These are phyloP conservation scores for Venturia effusa DNA, from an alignment of 2,329 filamentous ascomycete genomes.

Conservation along the genomic window DNA sequence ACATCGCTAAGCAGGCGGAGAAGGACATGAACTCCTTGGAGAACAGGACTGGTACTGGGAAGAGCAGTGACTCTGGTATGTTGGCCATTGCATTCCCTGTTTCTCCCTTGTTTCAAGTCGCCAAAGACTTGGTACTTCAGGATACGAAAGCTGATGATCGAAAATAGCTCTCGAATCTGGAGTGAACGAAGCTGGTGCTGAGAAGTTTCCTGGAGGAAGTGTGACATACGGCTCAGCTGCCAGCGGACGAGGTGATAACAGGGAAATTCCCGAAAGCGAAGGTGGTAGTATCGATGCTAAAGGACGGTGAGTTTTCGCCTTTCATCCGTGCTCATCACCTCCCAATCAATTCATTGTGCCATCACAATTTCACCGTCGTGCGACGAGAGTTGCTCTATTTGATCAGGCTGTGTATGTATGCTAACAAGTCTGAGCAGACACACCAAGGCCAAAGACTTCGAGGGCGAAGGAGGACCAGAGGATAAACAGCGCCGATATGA, in stretches of 20 bases:
- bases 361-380: too few relatives aligned
- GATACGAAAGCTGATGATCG: not conserved
- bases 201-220: slow-evolving; percentile 34
- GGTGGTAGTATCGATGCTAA: slow-evolving; percentile 33
- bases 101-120: not conserved
- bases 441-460: slow-evolving; percentile 38
- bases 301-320: slow-evolving; percentile 23
- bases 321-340: too few relatives aligned
- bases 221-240: slow-evolving; percentile 34
- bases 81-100: too few relatives aligned
- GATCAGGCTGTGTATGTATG: not conserved
- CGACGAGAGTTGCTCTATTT: too few relatives aligned
- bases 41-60: slow-evolving; percentile 27
- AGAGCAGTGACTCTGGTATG: slow-evolving; percentile 28
- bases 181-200: slow-evolving; percentile 30
- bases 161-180: slow-evolving; percentile 34
- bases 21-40: slow-evolving; percentile 34
- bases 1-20: slow-evolving; percentile 38
- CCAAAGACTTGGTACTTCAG: not conserved
- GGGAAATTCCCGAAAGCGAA: slow-evolving; percentile 36
- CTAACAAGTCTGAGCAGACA: slow-evolving; percentile 17
- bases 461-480: slow-evolving; percentile 38
- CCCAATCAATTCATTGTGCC: too few relatives aligned
- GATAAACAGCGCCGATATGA: slow-evolving; percentile 28
- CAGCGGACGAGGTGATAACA: slow-evolving; percentile 34